Evolutionary conservation across 768 basidiomycete genomes (phyloP), one percentile per base, ranked within the genome.

Genomic region (Phlegmacium glaucopus): DNA sequence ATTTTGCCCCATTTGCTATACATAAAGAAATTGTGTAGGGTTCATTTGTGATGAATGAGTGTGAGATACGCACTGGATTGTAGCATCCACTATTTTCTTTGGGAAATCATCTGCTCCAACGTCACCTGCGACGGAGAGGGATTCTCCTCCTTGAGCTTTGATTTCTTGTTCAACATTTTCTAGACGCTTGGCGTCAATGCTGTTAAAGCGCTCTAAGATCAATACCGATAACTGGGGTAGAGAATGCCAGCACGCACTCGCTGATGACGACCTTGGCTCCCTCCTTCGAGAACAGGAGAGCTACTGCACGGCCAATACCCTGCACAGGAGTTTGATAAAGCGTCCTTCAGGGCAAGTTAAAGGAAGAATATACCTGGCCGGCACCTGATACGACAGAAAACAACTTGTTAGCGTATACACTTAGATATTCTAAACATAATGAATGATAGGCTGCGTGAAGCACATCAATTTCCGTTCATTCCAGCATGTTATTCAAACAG

Each of bases 201-300:
- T 90, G 53, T 30, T 11, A 34, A 41, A 4, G 39, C 9, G 12
- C n/a, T n/a, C 13, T 8, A 28, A 17, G 30, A 25, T 43, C 37
- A 36, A 34, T 28, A 28, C 30, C 11, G 45, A 27, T 9, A 0
- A 15, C n/a, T 9, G 8, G 53, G 41, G 60, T 28, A 18, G 16
- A 39, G 18, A 42, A 18, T 10, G 36, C 11, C 9, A 9, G 29
- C 25, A 66, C 76, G 47, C 55, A 90, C 85, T 93, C 90, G 76
- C 83, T 82, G 42, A 86, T 83, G 54, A 93, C 88, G 42, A 93
- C 82, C 61, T 87, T 92, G 12, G 90, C 90, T 13, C 90, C 90
- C 61, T 93, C 90, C 52, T 82, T 82, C 4, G 89, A 85, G 56
- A 90, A 92, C 35, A 89, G 72, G 27, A 91, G 67, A 1, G 90